Percentiles rank a stretch among this genome's conserved stretches.
Evolutionary conservation across 306 rosid species (phyloP).

Genomic region (Lotus japonicus): DNA sequence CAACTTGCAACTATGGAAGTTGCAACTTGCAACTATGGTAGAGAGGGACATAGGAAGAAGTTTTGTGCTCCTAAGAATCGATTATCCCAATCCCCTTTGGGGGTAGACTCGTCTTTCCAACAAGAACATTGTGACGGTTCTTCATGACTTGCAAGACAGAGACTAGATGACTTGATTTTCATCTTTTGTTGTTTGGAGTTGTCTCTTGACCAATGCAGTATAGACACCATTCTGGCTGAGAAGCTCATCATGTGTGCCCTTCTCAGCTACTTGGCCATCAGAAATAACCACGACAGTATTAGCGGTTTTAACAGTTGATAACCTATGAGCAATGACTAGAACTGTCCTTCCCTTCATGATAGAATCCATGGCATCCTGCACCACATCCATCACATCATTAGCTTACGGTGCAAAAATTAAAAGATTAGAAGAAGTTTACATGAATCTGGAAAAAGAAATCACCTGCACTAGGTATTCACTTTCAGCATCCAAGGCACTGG

Average conservation of each 20-base stretch:
- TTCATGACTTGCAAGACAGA: background rate
- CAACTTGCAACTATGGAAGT: background rate
- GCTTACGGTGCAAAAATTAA: background rate
- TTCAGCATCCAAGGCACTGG: slow-evolving; percentile 77
- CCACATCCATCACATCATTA: slow-evolving; percentile 1
- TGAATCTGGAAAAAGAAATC: slow-evolving; percentile 5
- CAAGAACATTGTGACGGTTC: background rate
- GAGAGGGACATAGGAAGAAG: background rate
- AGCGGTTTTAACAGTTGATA: slow-evolving; percentile 64
- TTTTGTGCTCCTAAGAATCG: background rate
- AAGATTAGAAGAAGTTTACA: background rate
- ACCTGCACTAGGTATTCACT: slow-evolving; percentile 73
- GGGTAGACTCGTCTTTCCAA: background rate
- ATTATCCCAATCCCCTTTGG: background rate
- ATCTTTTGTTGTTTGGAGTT: slow-evolving; percentile 39
- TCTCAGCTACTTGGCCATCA: slow-evolving; percentile 60
- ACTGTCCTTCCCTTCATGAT: slow-evolving; percentile 69
- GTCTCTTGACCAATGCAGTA: slow-evolving; percentile 52
- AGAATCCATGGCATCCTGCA: slow-evolving; percentile 74
- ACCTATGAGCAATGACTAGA: slow-evolving; percentile 71
- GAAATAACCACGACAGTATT: slow-evolving; percentile 53
- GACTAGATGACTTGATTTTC: slow-evolving; percentile 19
- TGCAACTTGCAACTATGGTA: background rate
- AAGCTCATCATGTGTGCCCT: slow-evolving; percentile 63
- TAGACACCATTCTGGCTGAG: slow-evolving; percentile 49